A percentile compares a stretch with the other conserved stretches of the same genome.
These are phyloP conservation scores for Yamadazyma trypodendri DNA, from an alignment of 1,139 yeast genomes.

Conservation along the genomic window DNA sequence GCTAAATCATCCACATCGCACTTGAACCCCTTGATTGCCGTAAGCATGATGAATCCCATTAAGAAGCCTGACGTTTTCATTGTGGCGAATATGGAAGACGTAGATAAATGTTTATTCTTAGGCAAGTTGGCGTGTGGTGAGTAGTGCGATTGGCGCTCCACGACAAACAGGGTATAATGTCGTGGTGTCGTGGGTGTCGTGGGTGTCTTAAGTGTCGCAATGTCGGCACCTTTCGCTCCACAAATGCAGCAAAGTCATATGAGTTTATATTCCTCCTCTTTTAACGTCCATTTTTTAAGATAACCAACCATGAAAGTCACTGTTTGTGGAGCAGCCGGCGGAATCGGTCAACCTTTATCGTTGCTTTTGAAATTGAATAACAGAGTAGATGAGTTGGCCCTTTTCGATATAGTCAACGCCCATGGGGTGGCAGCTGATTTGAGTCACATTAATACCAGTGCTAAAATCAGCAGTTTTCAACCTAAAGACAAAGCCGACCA, in stretches of 20 bases:
- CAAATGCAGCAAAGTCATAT: slow-evolving; percentile 5
- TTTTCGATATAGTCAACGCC: slow-evolving; percentile 68
- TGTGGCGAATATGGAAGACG: too few relatives aligned
- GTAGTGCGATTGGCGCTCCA: too few relatives aligned
- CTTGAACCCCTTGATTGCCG: slow-evolving; percentile 27
- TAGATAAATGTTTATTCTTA: too few relatives aligned
- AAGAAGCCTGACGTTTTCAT: neutral
- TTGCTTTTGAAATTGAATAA: slow-evolving; percentile 60
- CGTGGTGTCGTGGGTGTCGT: too few relatives aligned
- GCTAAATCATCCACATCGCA: slow-evolving; percentile 44
- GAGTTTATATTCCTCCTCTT: slow-evolving; percentile 1
- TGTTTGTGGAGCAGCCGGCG: slow-evolving; percentile 79
- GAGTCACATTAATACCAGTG: slow-evolving; percentile 66
- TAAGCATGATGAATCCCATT: too few relatives aligned
- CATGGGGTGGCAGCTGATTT: slow-evolving; percentile 74
- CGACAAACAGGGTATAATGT: too few relatives aligned
- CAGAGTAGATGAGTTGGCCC: slow-evolving; percentile 52
- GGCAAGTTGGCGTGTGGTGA: too few relatives aligned
- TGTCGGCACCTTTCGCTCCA: too few relatives aligned
- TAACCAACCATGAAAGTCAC: slow-evolving; percentile 57
- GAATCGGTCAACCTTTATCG: slow-evolving; percentile 77
- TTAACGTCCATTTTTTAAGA: neutral
- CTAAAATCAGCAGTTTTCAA: slow-evolving; percentile 54
- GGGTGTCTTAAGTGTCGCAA: too few relatives aligned
- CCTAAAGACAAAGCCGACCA: slow-evolving; percentile 51